Conservation (phyloP, 164 flowering plant genomes). For the Houttuynia cordata region DNA sequence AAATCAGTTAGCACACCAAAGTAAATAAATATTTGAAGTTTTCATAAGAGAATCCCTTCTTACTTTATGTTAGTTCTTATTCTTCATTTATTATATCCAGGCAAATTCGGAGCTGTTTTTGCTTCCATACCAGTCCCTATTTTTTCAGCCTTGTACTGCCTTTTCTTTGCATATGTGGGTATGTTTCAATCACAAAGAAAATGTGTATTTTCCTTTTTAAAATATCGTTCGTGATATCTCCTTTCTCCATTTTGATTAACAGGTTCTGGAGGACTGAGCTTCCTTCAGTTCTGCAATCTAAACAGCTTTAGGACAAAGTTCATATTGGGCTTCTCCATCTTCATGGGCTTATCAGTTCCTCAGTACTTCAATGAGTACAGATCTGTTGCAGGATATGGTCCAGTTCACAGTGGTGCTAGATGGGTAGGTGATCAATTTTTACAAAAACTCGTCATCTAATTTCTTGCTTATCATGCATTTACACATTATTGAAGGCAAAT, state of each 20-base stretch:
- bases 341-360: slow-evolving; percentile 84
- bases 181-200: slow-evolving; percentile 13
- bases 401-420: slow-evolving; percentile 73
- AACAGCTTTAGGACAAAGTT: slow-evolving; percentile 91
- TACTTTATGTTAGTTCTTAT: neutral
- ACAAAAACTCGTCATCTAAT: too few species aligned
- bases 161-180: slow-evolving; percentile 96
- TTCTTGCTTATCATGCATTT: neutral
- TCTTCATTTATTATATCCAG: slow-evolving; percentile 24
- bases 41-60: too few species aligned
- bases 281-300: slow-evolving; percentile 93
- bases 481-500: too few species aligned
- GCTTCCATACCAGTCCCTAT: slow-evolving; percentile 92
- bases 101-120: slow-evolving; percentile 94
- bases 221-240: neutral
- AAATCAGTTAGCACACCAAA: too few species aligned
- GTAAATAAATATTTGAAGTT: too few species aligned
- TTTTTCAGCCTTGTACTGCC: slow-evolving; percentile 78
- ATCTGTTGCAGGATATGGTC: slow-evolving; percentile 64
- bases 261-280: slow-evolving; percentile 85
- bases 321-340: slow-evolving; percentile 80
- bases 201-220: too few species aligned
- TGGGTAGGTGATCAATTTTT: slow-evolving; percentile 45
- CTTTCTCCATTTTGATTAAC: slow-evolving; percentile 1
- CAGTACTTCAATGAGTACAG: slow-evolving; percentile 93